Percentiles rank a stretch among this genome's conserved stretches.
Conservation (phyloP, 2,329 filamentous ascomycete species). For the Paraphaeosphaeria minitans region DNA sequence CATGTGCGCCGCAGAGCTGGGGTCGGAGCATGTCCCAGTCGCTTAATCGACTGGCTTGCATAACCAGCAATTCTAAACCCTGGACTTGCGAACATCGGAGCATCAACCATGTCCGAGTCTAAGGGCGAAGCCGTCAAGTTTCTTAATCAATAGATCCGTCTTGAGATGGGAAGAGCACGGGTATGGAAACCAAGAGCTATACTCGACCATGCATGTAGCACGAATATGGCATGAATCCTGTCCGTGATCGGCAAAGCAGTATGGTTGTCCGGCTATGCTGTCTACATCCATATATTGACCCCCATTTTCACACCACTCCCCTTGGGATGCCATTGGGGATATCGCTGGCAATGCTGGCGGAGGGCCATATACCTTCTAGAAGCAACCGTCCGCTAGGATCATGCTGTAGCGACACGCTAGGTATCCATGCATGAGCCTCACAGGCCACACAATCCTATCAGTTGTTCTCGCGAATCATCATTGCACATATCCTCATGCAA, state of each 20-base stretch:
- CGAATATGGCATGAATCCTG: neutral
- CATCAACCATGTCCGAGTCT: conserved; percentile 4
- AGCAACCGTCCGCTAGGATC: conserved; percentile 1
- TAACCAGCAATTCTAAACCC: conserved; percentile 10
- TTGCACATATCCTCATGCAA: conserved; percentile 9
- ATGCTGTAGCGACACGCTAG: conserved; percentile 3
- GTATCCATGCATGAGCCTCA: conserved; percentile 7
- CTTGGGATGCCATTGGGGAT: neutral
- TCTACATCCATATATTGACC: neutral
- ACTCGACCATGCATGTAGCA: conserved; percentile 6
- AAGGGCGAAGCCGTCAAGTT: conserved; percentile 5
- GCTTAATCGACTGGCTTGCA: conserved; percentile 11
- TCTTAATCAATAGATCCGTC: neutral
- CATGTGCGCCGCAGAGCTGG: neutral
- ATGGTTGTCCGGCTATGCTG: conserved; percentile 1
- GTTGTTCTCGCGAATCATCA: conserved; percentile 1
- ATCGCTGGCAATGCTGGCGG: neutral
- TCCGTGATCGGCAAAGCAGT: conserved; percentile 6
- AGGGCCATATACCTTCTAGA: conserved; percentile 4
- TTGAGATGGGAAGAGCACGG: conserved; percentile 1
- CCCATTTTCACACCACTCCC: neutral
- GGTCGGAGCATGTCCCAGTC: conserved; percentile 6
- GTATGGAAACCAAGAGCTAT: neutral
- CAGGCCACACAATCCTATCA: neutral
- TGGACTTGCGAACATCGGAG: conserved; percentile 6